phyloP scores from a whole-genome alignment of 495 filamentous ascomycete species.

The Lasiosphaeria hispida region DNA sequence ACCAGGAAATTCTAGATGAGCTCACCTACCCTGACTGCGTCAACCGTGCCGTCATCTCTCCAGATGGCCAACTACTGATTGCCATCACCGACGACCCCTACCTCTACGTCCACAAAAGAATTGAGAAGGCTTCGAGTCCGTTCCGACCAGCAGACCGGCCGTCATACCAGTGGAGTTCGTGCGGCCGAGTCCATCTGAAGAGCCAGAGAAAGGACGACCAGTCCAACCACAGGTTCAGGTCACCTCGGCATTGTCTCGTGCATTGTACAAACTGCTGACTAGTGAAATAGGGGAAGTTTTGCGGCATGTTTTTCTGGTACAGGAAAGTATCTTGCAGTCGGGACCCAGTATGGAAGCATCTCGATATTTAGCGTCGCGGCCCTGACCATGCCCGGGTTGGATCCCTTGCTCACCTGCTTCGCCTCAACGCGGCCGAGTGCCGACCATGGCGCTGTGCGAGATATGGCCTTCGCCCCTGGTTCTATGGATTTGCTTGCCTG shows the following conservation, averaged over 20 bases:
- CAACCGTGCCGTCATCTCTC: slow-evolving; percentile 90
- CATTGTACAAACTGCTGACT: slow-evolving; percentile 10
- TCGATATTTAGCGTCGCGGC: slow-evolving; percentile 48
- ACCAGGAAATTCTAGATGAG: slow-evolving; percentile 54
- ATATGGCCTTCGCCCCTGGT: slow-evolving; percentile 86
- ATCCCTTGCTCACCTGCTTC: slow-evolving; percentile 44
- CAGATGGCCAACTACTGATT: slow-evolving; percentile 75
- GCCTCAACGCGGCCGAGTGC: slow-evolving; percentile 57
- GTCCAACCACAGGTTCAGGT: slow-evolving; percentile 35
- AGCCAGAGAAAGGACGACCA: slow-evolving; percentile 47
- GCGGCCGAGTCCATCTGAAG: slow-evolving; percentile 46
- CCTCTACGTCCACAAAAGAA: slow-evolving; percentile 71
- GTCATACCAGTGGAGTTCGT: slow-evolving; percentile 39
- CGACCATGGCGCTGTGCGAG: slow-evolving; percentile 76
- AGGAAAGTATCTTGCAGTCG: slow-evolving; percentile 51
- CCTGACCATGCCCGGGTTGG: slow-evolving; percentile 34
- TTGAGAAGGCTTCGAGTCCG: slow-evolving; percentile 14
- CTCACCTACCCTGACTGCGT: slow-evolving; percentile 74
- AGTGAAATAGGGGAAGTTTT: slow-evolving; percentile 48
- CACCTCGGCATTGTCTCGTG: neutral
- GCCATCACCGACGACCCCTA: slow-evolving; percentile 82
- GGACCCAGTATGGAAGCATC: slow-evolving; percentile 57
- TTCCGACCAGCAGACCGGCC: slow-evolving; percentile 11
- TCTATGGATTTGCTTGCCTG: slow-evolving; percentile 91
- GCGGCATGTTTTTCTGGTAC: slow-evolving; percentile 53